Percentiles rank a stretch among this genome's conserved stretches.
Evolutionary conservation across 2,329 filamentous ascomycete species (phyloP).

Genomic region (Fusarium clavum): DNA sequence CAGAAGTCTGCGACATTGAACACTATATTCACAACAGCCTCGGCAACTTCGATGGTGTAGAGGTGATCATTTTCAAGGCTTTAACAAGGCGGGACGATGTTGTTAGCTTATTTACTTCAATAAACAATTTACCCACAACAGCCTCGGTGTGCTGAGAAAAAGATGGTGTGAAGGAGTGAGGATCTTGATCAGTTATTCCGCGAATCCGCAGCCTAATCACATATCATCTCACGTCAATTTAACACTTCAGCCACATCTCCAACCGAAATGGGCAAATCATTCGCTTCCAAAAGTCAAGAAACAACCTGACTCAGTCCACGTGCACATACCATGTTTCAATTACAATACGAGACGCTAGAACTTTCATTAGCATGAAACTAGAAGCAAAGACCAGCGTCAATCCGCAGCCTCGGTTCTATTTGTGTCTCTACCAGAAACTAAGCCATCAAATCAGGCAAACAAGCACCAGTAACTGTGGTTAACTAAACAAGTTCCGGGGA

Average conservation of each 20-base stretch:
- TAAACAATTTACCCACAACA: not conserved
- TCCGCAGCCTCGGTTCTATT: not conserved
- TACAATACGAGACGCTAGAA: constrained; percentile 12
- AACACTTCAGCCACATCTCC: not conserved
- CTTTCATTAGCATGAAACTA: constrained; percentile 10
- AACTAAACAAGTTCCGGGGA: not conserved
- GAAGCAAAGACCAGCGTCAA: not conserved
- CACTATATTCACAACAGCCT: not conserved
- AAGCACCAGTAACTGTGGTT: not conserved
- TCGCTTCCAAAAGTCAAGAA: not conserved
- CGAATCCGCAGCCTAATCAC: not conserved
- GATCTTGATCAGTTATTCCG: not conserved
- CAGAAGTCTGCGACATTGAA: not conserved
- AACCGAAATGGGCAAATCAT: not conserved
- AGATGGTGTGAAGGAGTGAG: not conserved
- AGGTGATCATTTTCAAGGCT: not conserved
- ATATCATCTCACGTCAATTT: not conserved
- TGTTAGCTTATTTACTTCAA: not conserved
- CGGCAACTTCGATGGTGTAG: not conserved
- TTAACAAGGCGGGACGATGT: not conserved
- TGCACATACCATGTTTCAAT: constrained; percentile 12
- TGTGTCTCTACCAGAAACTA: not conserved
- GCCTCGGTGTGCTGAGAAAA: not conserved
- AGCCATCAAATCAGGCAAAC: not conserved
- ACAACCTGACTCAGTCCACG: not conserved